Evolutionary conservation across 768 basidiomycete species (phyloP), one percentile per base, ranked within the genome.

Genomic region (Exidia glandulosa): DNA sequence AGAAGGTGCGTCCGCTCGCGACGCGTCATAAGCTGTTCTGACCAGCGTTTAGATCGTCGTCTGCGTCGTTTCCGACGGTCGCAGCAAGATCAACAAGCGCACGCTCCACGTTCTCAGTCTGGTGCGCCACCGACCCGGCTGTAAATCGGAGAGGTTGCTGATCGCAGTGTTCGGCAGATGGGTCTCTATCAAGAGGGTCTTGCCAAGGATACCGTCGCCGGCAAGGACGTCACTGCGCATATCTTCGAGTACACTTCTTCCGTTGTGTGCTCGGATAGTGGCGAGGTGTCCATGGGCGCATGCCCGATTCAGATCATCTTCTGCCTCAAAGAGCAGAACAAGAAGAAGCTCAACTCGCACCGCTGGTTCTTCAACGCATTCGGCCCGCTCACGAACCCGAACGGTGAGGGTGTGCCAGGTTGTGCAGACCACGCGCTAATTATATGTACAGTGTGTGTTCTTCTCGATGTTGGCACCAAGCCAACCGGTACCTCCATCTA

Each of bases 281-380:
- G 91, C 29, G 91, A 94, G 70, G 86, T 93, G 13, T 83, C 85
- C 0, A 76, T 79, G 57, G 81, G 85, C n/a, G 73, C 80, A 1
- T 90, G 88, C 66, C 86, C 93, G 1, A 83, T 91, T 61, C 94
- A 94, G 72, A 79, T 90, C 65, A 76, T 98, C 52, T 94, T 94
- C 76, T 93, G 91, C 68, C 75, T 94, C 67, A 94, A 94, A 73
- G 92, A 94, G 71, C 89, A 91, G 75, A 96, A 94, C 79, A 93
- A 93, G 79, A 94, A 95, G 79, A 95, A 96, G 71, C 79, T 95
- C 66, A 95, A 95, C 76, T 89, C 87, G 66, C 93, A 96, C 68
- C 82, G 94, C 23, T 96, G 94, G 94, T 95, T 95, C 79, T 95
- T 96, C 81, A 96, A 96, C 67, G 94, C 90, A 0, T 90, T 95